These are phyloP conservation scores for Takashimella tepidaria DNA, from an alignment of 1,284 basidiomycete genomes.

Conservation along the genomic window DNA sequence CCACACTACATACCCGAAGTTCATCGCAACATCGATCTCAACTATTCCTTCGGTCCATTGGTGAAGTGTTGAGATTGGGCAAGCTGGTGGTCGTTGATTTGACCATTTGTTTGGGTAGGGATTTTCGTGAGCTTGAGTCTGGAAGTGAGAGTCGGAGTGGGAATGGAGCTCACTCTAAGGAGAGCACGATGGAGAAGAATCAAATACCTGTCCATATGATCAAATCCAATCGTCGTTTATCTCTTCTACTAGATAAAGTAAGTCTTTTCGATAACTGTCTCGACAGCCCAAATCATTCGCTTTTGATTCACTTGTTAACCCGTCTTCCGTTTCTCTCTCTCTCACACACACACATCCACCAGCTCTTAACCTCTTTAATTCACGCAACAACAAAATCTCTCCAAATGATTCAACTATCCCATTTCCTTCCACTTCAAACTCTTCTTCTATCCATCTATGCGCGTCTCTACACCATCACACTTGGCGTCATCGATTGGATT, in stretches of 20 bases:
- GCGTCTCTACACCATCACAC: conserved; percentile 25
- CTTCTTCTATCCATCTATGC: conserved; percentile 28
- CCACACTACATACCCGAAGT: conserved; percentile 11
- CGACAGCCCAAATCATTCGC: background rate
- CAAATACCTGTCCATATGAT: background rate
- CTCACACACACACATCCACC: background rate
- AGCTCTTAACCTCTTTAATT: conserved; percentile 14
- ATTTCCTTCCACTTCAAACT: conserved; percentile 40
- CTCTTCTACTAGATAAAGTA: background rate
- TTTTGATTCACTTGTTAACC: background rate
- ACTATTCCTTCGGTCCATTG: conserved; percentile 18
- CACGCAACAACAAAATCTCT: conserved; percentile 7
- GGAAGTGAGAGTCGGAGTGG: background rate
- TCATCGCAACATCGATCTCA: conserved; percentile 28
- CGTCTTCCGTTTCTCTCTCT: background rate
- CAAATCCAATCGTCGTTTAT: background rate
- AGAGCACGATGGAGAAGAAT: background rate
- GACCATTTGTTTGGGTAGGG: too few relatives aligned
- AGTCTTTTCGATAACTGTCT: background rate
- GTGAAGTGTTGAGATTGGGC: conserved; percentile 14
- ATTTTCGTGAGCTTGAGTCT: too few relatives aligned
- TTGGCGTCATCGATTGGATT: conserved; percentile 1
- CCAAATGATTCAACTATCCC: conserved; percentile 18
- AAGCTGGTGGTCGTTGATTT: background rate
- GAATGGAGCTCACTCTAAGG: background rate